Base-by-base conservation (phyloP, 176 grass and related monocot species). In the Bolboschoenus planiculmis region DNA sequence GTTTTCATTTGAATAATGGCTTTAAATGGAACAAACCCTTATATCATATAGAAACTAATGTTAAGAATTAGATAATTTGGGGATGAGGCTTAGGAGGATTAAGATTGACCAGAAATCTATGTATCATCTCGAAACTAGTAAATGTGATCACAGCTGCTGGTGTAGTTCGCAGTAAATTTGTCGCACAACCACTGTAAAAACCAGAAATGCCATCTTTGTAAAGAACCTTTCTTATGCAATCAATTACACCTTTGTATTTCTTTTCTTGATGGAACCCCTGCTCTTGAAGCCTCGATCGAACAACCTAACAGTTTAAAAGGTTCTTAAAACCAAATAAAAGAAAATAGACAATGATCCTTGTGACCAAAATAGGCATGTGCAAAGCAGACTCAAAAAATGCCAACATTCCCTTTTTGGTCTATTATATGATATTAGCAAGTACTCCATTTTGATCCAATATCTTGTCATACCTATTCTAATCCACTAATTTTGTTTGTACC, bases 51-150 rank as follows among this genome's bases (percentile, higher is more conserved):
- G 14, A 33, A 33, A 34, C n/a, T 46, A 24, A 30, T 76, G 46
- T 53, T 44, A 30, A 18, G 20, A 77, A 71, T 94, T 85, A 89
- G 44, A 97, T 81, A 3, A 83, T 80, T 35, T 97, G 90, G 53
- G 88, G 81, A 47, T 87, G 92, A 18, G 82, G 68, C 53, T 89
- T 88, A 15, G 87, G 83, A 56, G 92, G 87, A 53, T 85, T 78
- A 54, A 92, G 29, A 53, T 87, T 40, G 9, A 91, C 67, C 77
- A 95, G 87, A 83, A 85, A 92, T 73, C 95, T 88, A 78, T 97
- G 95, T 50, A 97, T 97, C 95, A 99, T 93, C 87, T 99, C 96
- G 8, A 95, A 99, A 80, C 92, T 99, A 57, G 96, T 99, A 83
- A 99, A 99, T 71, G 96, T 99, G 59, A 99, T 95, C 53, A 93